These are phyloP conservation scores for Ustilago trichophora DNA, from an alignment of 1,284 basidiomycete genomes.

Conservation along the genomic window DNA sequence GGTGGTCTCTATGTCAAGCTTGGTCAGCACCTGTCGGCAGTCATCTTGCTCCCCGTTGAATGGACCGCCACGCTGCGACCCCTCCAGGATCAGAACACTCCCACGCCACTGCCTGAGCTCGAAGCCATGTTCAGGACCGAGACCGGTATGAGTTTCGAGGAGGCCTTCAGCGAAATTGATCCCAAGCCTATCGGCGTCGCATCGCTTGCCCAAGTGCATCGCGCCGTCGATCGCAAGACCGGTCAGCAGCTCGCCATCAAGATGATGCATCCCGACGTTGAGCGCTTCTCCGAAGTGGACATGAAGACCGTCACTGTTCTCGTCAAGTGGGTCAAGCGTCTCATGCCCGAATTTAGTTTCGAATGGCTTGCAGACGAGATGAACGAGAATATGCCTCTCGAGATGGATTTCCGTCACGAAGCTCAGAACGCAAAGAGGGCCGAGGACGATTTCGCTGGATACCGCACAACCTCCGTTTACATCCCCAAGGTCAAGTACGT, in stretches of 20 bases:
- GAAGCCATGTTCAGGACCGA: slow-evolving; percentile 63
- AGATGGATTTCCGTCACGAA: slow-evolving; percentile 93
- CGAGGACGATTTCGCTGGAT: slow-evolving; percentile 74
- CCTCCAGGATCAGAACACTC: slow-evolving; percentile 66
- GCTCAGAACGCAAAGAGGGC: slow-evolving; percentile 83
- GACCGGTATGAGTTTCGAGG: slow-evolving; percentile 61
- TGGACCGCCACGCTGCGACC: slow-evolving; percentile 74
- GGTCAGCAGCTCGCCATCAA: slow-evolving; percentile 84
- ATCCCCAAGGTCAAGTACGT: slow-evolving; percentile 87
- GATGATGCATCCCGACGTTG: slow-evolving; percentile 93
- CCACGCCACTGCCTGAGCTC: slow-evolving; percentile 63
- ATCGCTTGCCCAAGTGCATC: slow-evolving; percentile 91
- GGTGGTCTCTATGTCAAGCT: slow-evolving; percentile 94
- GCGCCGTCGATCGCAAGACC: slow-evolving; percentile 74
- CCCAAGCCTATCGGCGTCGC: slow-evolving; percentile 92
- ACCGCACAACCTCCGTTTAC: slow-evolving; percentile 74
- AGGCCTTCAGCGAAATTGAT: slow-evolving; percentile 77
- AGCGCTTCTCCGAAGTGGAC: slow-evolving; percentile 92
- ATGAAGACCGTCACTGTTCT: slow-evolving; percentile 70
- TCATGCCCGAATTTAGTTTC: slow-evolving; percentile 80
- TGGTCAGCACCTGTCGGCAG: slow-evolving; percentile 71
- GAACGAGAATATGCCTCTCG: slow-evolving; percentile 80
- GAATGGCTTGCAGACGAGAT: slow-evolving; percentile 65
- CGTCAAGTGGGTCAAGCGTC: slow-evolving; percentile 83
- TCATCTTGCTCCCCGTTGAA: slow-evolving; percentile 81